A percentile compares a stretch with the other conserved stretches of the same genome.
Evolutionary conservation across 129 eudicot genomes (phyloP).

Genomic region (Pulicaria dysenterica): DNA sequence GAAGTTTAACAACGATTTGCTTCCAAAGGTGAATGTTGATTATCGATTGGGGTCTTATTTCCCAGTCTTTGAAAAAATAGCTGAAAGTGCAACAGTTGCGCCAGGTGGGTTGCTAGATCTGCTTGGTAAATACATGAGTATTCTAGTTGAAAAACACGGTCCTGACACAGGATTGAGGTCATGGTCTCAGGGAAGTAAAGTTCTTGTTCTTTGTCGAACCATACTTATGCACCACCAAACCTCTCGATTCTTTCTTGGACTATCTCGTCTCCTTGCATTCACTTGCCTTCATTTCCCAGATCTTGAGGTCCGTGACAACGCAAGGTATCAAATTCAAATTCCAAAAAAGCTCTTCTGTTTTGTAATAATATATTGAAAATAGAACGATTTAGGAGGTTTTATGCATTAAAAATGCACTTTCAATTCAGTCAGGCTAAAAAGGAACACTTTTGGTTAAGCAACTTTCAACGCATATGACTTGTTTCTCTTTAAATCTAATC

Average conservation of each 20-base stretch:
- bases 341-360: slow-evolving; percentile 11
- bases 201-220: slow-evolving; percentile 85
- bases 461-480: no score
- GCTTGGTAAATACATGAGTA: slow-evolving; percentile 54
- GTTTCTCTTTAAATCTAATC: background rate
- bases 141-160: slow-evolving; percentile 75
- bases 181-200: slow-evolving; percentile 92
- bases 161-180: slow-evolving; percentile 80
- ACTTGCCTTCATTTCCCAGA: slow-evolving; percentile 82
- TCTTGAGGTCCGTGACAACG: slow-evolving; percentile 90
- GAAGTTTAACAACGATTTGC: slow-evolving; percentile 64
- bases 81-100: slow-evolving; percentile 71
- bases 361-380: background rate
- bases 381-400: background rate
- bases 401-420: background rate
- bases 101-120: slow-evolving; percentile 74
- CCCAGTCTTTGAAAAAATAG: slow-evolving; percentile 79
- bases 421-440: background rate
- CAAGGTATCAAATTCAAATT: slow-evolving; percentile 60
- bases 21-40: slow-evolving; percentile 71
- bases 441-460: no score
- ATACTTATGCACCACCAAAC: slow-evolving; percentile 83
- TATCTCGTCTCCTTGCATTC: slow-evolving; percentile 82
- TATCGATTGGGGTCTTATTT: slow-evolving; percentile 73
- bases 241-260: slow-evolving; percentile 69